Percentiles rank a stretch among this genome's conserved stretches.
These are phyloP conservation scores for Candida buenavistaensis DNA, from an alignment of 1,139 yeast species.

Conservation along the genomic window DNA sequence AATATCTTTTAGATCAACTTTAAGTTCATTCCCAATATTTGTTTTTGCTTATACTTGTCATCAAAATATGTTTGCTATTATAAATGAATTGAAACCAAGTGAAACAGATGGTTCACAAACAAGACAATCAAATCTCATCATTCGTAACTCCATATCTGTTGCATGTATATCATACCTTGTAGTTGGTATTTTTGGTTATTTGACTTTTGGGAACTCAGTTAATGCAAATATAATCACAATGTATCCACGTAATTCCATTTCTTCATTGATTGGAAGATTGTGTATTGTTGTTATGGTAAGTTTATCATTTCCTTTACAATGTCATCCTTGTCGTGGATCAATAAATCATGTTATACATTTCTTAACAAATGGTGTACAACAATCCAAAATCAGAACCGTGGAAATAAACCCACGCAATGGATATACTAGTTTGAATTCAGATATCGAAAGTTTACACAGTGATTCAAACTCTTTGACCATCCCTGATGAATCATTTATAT, in stretches of 20 bases:
- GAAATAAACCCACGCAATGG: conserved; percentile 10
- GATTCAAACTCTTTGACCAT: conserved; percentile 11
- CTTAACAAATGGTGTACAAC: conserved; percentile 32
- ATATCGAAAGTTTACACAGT: conserved; percentile 21
- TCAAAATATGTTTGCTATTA: conserved; percentile 88
- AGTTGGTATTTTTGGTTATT: conserved; percentile 83
- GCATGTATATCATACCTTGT: conserved; percentile 60
- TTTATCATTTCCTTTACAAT: conserved; percentile 71
- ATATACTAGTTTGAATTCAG: conserved; percentile 21
- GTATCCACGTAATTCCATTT: conserved; percentile 58
- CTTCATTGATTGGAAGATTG: conserved; percentile 67
- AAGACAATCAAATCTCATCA: conserved; percentile 53
- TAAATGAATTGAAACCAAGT: conserved; percentile 59
- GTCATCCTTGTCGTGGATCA: conserved; percentile 78
- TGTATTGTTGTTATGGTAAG: conserved; percentile 71
- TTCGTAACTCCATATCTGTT: conserved; percentile 57
- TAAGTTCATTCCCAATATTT: conserved; percentile 74
- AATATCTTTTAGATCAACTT: conserved; percentile 34
- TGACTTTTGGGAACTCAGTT: conserved; percentile 79
- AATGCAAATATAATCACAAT: conserved; percentile 68
- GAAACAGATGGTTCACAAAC: conserved; percentile 47
- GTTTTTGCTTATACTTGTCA: conserved; percentile 96
- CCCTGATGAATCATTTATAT: conserved; percentile 39
- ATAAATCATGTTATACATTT: conserved; percentile 67
- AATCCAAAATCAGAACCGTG: conserved; percentile 15